phyloP scores from a whole-genome alignment of 2,329 filamentous ascomycete genomes.

The Fusarium scirpi region DNA sequence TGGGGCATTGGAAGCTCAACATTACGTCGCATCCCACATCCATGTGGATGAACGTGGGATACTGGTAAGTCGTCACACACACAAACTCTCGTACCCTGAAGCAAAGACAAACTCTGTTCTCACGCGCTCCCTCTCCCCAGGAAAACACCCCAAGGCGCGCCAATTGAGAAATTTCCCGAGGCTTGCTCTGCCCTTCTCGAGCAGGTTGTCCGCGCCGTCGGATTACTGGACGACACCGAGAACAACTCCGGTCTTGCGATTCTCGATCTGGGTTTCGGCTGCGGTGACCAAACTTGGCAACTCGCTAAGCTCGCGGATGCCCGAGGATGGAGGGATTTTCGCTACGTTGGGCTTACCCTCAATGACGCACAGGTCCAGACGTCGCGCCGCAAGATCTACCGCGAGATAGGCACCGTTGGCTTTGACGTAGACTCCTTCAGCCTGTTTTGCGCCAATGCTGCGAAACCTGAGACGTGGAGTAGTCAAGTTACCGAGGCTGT shows the following conservation, averaged over 20 bases:
- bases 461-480: conserved; percentile 59
- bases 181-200: conserved; percentile 64
- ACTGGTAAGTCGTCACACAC: conserved; percentile 60
- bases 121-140: conserved; percentile 33
- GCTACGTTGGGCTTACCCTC: conserved; percentile 67
- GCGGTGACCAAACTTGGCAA: conserved; percentile 67
- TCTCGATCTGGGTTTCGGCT: conserved; percentile 69
- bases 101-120: neutral
- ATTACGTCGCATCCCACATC: conserved; percentile 57
- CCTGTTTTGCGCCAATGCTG: conserved; percentile 64
- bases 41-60: conserved; percentile 76
- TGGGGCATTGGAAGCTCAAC: conserved; percentile 69
- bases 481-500: conserved; percentile 42
- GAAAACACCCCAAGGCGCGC: conserved; percentile 47
- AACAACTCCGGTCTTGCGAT: conserved; percentile 49
- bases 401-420: conserved; percentile 31
- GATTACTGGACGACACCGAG: conserved; percentile 48
- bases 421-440: conserved; percentile 43
- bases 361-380: conserved; percentile 58
- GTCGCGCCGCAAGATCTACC: conserved; percentile 50
- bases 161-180: conserved; percentile 55
- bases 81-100: neutral
- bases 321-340: conserved; percentile 47
- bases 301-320: conserved; percentile 51
- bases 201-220: conserved; percentile 59